Conservation (phyloP, 257 asterid genomes). For the Solanum paucissectum region DNA sequence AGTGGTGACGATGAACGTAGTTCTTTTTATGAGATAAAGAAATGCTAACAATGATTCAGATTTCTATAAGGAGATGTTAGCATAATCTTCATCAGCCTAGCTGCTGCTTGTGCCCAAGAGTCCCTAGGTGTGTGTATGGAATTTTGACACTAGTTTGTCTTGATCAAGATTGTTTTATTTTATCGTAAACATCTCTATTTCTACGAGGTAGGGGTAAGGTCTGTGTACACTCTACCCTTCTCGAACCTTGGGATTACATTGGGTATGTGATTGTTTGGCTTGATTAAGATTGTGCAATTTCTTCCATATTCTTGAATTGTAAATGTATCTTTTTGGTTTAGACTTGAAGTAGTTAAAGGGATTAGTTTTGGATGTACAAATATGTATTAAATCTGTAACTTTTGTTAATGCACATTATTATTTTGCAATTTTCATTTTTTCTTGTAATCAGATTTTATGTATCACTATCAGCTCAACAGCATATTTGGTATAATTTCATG, state of each 20-base stretch:
- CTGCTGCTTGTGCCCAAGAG: neutral
- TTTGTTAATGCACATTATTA: neutral
- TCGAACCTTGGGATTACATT: rapidly evolving
- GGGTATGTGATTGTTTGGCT: neutral
- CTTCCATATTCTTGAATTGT: neutral
- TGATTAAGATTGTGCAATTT: neutral
- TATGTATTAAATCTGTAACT: neutral
- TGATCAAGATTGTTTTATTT: neutral
- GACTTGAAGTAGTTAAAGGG: neutral
- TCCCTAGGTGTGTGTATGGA: neutral
- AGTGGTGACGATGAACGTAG: slow-evolving; percentile 7
- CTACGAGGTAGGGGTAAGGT: neutral
- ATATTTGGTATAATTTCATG: neutral
- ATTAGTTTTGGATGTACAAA: neutral
- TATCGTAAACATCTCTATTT: neutral
- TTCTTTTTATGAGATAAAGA: slow-evolving; percentile 1
- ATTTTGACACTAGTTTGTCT: neutral
- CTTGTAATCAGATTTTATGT: neutral
- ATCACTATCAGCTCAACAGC: neutral
- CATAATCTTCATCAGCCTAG: neutral
- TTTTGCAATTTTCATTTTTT: neutral
- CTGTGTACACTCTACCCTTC: neutral
- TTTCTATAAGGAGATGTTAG: neutral
- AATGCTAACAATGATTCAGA: slow-evolving; percentile 13
- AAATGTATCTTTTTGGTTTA: neutral